phyloP scores from a whole-genome alignment of 2,329 filamentous ascomycete genomes.

The Amesomyces nigricolor region DNA sequence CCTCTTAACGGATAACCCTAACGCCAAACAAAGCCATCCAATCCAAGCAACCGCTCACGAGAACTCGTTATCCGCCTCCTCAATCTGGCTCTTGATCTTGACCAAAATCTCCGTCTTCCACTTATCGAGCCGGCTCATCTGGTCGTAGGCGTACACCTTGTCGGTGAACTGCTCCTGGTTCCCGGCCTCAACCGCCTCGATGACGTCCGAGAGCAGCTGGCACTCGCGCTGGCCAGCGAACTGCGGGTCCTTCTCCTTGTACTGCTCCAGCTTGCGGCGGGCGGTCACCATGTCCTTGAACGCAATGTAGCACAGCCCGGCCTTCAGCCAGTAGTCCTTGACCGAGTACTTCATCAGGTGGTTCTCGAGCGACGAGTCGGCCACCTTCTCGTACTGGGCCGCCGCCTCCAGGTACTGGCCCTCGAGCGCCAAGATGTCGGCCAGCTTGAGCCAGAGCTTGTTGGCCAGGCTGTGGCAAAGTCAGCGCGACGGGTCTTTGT shows the following conservation, averaged over 20 bases:
- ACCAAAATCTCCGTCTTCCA: slow-evolving; percentile 91
- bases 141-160: slow-evolving; percentile 83
- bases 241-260: slow-evolving; percentile 70
- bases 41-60: slow-evolving; percentile 24
- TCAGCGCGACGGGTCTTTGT: slow-evolving; percentile 6
- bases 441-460: slow-evolving; percentile 89
- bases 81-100: slow-evolving; percentile 77
- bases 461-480: slow-evolving; percentile 64
- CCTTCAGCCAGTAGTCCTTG: slow-evolving; percentile 94
- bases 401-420: slow-evolving; percentile 81
- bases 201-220: slow-evolving; percentile 72
- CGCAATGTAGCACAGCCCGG: slow-evolving; percentile 81
- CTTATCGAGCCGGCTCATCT: slow-evolving; percentile 89
- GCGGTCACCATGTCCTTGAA: slow-evolving; percentile 69
- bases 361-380: slow-evolving; percentile 72
- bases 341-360: slow-evolving; percentile 91
- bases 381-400: slow-evolving; percentile 77
- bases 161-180: slow-evolving; percentile 81
- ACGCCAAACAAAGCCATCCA: slow-evolving; percentile 14
- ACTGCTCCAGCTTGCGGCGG: slow-evolving; percentile 74
- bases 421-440: slow-evolving; percentile 76
- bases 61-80: slow-evolving; percentile 43
- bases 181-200: slow-evolving; percentile 66
- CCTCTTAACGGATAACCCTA: slow-evolving; percentile 8
- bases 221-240: slow-evolving; percentile 76